Base-by-base conservation (phyloP, 2,329 filamentous ascomycete genomes). In the Alternaria longipes region DNA sequence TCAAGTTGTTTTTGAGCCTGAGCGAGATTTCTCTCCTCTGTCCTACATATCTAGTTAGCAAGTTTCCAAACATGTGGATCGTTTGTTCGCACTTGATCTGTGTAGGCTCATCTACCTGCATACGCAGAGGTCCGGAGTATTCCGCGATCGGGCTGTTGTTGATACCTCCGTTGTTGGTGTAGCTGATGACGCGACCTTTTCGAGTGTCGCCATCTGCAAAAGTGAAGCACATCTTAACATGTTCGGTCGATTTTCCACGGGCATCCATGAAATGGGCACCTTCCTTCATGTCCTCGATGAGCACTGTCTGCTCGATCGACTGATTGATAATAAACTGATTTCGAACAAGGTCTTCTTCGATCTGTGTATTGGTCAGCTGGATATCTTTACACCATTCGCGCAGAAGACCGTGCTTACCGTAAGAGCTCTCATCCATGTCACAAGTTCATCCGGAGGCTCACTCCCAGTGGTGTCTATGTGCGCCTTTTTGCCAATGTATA, bases 251-350 rank as follows among this genome's bases (percentile, higher is more conserved):
- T 7, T 61, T 42, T 8, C 66, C 81, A 22, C 82, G 84, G 54
- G 85, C 83, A 62, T 90, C 87, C 85, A 97, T 91, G 46, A 91
- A 85, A 4, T 84, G 80, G 44, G 90, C 84, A 1, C 90, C 95
- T 57, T 92, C 86, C 1, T 84, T 78, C 28, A 91, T 84, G 30
- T 90, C 83, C 56, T 89, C 83, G 55, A 97, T 88, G 1, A 99
- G 83, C 6, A 97, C 87, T 8, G 90, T 88, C 76, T 97, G 94
- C 63, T 99, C 95, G 54, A 97, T 92, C 7, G 82, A 81, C 68
- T 93, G 86, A 63, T 89, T 90, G 75, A 98, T 95, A 71, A 99
- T 90, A 47, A 98, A 82, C 60, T 93, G 90, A 62, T 93, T 91
- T 51, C 89, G 89, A 20, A 97, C 90, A 44, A 91, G 80, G 20